Evolutionary conservation across 2,329 filamentous ascomycete species (phyloP).

Genomic region (Phoma sp.): DNA sequence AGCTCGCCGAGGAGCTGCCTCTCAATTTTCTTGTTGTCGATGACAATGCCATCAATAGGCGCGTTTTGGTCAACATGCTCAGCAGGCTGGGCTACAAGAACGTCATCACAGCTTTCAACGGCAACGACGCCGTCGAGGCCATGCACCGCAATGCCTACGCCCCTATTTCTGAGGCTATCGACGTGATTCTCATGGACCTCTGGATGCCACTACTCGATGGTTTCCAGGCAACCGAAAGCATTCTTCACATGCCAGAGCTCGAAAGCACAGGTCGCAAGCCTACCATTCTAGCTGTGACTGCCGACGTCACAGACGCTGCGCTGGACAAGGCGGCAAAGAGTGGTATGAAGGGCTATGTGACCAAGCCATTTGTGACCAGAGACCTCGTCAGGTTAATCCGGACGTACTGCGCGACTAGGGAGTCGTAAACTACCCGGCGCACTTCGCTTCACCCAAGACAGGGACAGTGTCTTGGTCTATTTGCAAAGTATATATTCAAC

Average conservation of each 20-base stretch:
- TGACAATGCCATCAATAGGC: constrained; percentile 75
- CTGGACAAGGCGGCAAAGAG: constrained; percentile 65
- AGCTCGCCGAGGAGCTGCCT: constrained; percentile 65
- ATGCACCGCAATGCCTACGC: constrained; percentile 55
- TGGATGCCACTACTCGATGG: constrained; percentile 80
- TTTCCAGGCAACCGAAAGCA: constrained; percentile 70
- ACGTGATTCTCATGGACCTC: constrained; percentile 75
- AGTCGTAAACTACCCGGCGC: constrained; percentile 3
- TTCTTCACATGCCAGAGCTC: constrained; percentile 58
- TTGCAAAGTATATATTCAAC: constrained; percentile 14
- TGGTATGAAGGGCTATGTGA: constrained; percentile 73
- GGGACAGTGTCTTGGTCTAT: constrained; percentile 14
- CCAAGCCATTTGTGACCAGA: constrained; percentile 69
- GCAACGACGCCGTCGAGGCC: constrained; percentile 69
- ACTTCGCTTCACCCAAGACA: constrained; percentile 14
- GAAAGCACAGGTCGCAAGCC: constrained; percentile 45
- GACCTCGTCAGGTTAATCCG: constrained; percentile 67
- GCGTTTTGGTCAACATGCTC: constrained; percentile 70
- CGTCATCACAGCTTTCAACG: constrained; percentile 71
- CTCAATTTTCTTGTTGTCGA: constrained; percentile 74
- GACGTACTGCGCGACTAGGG: constrained; percentile 49
- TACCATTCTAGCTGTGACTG: constrained; percentile 68
- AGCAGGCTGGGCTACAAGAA: constrained; percentile 69
- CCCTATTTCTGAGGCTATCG: constrained; percentile 52
- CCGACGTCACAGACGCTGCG: constrained; percentile 70